These are phyloP conservation scores for Coelastrella sp. DNA, from an alignment of 139 green algal genomes.

Conservation along the genomic window DNA sequence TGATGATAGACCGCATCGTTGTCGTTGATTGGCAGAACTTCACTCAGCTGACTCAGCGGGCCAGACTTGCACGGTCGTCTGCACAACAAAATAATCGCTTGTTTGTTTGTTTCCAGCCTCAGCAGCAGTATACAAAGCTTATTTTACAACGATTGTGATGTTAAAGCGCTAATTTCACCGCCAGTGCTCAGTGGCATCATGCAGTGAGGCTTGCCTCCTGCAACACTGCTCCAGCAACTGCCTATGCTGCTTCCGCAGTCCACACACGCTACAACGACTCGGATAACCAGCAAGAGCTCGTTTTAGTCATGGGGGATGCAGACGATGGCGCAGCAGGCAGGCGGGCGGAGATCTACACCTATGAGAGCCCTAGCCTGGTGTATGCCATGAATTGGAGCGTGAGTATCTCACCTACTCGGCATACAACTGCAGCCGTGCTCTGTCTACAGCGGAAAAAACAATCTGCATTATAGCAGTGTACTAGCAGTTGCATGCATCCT, in stretches of 20 bases:
- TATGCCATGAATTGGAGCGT: constrained; percentile 98
- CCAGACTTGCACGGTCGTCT: too few species aligned
- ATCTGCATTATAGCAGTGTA: neutral
- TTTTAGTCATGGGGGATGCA: constrained; percentile 16
- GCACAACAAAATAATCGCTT: too few species aligned
- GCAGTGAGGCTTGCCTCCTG: too few species aligned
- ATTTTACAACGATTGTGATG: too few species aligned
- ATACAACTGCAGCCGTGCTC: neutral
- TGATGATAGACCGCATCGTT: too few species aligned
- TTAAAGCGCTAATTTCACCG: too few species aligned
- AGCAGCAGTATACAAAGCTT: too few species aligned
- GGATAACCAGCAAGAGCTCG: neutral
- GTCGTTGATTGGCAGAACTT: too few species aligned
- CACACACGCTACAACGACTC: neutral
- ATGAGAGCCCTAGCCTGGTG: constrained; percentile 80
- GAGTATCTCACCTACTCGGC: constrained; percentile 50
- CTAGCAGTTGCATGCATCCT: neutral
- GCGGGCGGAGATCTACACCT: constrained; percentile 92
- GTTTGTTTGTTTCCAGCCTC: too few species aligned
- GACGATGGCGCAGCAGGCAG: constrained; percentile 1
- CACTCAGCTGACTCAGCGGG: too few species aligned
- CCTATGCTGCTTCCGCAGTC: neutral
- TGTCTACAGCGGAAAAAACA: too few species aligned
- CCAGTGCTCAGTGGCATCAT: too few species aligned
- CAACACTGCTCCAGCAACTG: neutral